Conservation (phyloP, 1,284 basidiomycete genomes). For the Irpex lacteus region DNA sequence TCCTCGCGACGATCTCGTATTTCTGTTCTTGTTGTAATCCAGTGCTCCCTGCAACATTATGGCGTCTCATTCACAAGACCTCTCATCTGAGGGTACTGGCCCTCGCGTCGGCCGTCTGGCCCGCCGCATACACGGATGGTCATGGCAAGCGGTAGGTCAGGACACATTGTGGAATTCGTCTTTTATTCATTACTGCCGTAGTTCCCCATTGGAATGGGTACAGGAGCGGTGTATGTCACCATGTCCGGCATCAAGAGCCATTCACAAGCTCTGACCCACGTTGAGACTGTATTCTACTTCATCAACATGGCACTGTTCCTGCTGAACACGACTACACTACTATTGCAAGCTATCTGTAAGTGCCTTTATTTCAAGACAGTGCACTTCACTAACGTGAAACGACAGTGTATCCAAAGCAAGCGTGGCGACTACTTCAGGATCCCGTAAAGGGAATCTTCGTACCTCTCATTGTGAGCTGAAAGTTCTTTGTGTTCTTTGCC, state of each 20-base stretch:
- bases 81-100: neutral
- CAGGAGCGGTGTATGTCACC: conserved; percentile 46
- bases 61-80: neutral
- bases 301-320: conserved; percentile 43
- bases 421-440: conserved; percentile 40
- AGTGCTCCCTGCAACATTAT: neutral
- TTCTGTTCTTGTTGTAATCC: neutral
- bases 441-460: conserved; percentile 46
- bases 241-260: conserved; percentile 39
- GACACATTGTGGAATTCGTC: conserved; percentile 2
- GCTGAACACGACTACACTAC: conserved; percentile 39
- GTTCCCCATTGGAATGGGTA: conserved; percentile 52
- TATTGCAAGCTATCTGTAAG: conserved; percentile 42
- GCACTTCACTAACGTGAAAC: neutral
- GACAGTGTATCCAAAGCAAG: conserved; percentile 43
- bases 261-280: conserved; percentile 28
- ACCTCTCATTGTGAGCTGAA: conserved; percentile 37
- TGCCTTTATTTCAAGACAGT: neutral
- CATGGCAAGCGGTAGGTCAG: conserved; percentile 43
- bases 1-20: neutral
- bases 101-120: conserved; percentile 30
- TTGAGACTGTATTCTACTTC: conserved; percentile 46
- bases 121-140: conserved; percentile 47
- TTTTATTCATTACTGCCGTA: conserved; percentile 15
- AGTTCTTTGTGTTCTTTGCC: neutral